Conservation (phyloP, 2,329 filamentous ascomycete genomes). For the Metarhizium guizhouense region DNA sequence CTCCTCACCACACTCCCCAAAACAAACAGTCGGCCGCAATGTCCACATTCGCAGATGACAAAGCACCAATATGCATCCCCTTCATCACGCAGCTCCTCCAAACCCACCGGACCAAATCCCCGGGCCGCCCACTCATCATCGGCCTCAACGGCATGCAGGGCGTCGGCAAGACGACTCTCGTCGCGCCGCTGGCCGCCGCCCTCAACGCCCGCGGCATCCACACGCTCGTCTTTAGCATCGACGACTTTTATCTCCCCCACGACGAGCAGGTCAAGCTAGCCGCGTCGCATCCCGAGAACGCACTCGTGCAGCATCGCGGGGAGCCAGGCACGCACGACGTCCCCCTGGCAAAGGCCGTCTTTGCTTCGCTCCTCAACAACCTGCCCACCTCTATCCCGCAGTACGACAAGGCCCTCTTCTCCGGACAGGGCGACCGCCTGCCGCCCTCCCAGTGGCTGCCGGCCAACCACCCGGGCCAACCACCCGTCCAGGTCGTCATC, state of each 20-base stretch:
- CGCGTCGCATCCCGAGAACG: slow-evolving; percentile 57
- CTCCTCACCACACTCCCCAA: not conserved
- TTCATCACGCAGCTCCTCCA: slow-evolving; percentile 60
- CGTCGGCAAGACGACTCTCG: slow-evolving; percentile 85
- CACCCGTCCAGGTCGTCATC: slow-evolving; percentile 55
- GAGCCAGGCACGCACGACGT: slow-evolving; percentile 46
- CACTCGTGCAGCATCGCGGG: slow-evolving; percentile 70
- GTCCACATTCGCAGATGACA: slow-evolving; percentile 59
- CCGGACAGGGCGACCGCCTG: slow-evolving; percentile 67
- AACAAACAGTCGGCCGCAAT: not conserved
- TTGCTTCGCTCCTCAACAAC: slow-evolving; percentile 46
- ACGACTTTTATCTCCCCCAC: slow-evolving; percentile 81
- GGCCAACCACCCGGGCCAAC: slow-evolving; percentile 42
- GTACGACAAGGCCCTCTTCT: slow-evolving; percentile 77
- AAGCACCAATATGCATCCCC: slow-evolving; percentile 66
- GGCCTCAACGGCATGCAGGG: slow-evolving; percentile 90
- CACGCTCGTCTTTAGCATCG: slow-evolving; percentile 70
- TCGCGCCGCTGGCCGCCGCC: slow-evolving; percentile 53
- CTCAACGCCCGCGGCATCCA: slow-evolving; percentile 50
- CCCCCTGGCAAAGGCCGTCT: slow-evolving; percentile 50
- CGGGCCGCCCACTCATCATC: slow-evolving; percentile 61
- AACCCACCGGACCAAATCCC: slow-evolving; percentile 31
- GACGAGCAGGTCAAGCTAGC: slow-evolving; percentile 58
- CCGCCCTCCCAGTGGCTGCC: slow-evolving; percentile 52
- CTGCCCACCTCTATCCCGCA: slow-evolving; percentile 51